Evolutionary conservation across 306 rosid species (phyloP).

Genomic region (Citrullus amarus): DNA sequence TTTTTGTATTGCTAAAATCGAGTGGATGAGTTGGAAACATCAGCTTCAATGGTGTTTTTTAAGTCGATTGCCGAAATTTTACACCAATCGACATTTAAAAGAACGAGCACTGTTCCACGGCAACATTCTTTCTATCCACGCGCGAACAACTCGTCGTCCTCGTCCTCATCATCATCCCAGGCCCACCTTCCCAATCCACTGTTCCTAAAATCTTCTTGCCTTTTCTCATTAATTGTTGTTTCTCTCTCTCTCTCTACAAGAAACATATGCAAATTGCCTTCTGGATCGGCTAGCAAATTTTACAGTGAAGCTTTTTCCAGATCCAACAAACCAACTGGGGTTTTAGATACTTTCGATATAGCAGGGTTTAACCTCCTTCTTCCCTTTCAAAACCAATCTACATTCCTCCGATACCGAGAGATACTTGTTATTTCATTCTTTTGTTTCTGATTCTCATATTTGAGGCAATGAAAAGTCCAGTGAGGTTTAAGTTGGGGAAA

Average conservation of each 20-base stretch:
- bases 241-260: background rate
- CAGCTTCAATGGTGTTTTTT: background rate
- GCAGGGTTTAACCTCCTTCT: background rate
- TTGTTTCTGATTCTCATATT: background rate
- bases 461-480: slow-evolving; percentile 47
- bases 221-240: background rate
- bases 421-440: background rate
- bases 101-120: background rate
- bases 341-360: background rate
- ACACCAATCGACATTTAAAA: background rate
- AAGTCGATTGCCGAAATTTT: background rate
- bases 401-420: background rate
- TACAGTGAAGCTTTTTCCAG: background rate
- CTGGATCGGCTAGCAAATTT: background rate
- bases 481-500: slow-evolving; percentile 54
- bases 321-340: background rate
- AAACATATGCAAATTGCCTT: background rate
- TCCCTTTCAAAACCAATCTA: background rate
- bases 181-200: background rate
- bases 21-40: background rate
- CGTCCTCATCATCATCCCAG: background rate
- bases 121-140: background rate
- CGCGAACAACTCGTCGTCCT: background rate
- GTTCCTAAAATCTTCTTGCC: background rate
- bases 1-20: background rate